Base-by-base conservation (phyloP, 495 filamentous ascomycete genomes). In the Bombardia bombarda region DNA sequence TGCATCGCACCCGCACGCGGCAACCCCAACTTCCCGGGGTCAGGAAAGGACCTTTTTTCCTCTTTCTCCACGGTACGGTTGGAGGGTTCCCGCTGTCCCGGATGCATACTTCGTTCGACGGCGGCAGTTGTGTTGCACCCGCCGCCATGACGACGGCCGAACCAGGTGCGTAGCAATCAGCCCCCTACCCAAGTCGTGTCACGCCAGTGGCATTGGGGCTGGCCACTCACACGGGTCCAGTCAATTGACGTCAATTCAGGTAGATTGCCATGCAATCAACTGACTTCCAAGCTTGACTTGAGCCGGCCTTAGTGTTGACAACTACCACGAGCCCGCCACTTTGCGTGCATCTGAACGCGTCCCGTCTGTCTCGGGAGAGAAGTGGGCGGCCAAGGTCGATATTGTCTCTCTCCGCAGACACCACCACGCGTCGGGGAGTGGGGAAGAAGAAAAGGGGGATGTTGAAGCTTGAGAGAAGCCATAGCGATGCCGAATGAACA, bases 221-320 rank as follows among this genome's bases (percentile, higher is more conserved):
- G 45, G 49, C 42, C 38, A 47, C 37, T 50, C 21, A 52, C 45
- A 42, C 40, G 36, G 33, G 43, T 24, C 38, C 39, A 28, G 38
- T 42, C 49, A 57, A 55, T 58, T 58, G 57, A 56, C 51, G 55
- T 60, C 57, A 58, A 58, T 56, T 58, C 57, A 60, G 47, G 52
- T 56, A 56, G 50, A 56, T 61, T 58, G 50, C 51, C 49, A 47
- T 51, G 39, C 46, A 58, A 61, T 60, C 49, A 58, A 52, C 41
- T n/a, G n/a, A n/a, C n/a, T n/a, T n/a, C n/a, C n/a, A n/a, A 20
- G 43, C 51, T 51, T 36, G 55, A 52, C 40, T 49, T 50, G 49
- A 45, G 22, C 45, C 40, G 52, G 51, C 21, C 52, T 61, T 61
- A 28, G 26, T 8, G 26, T 13, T 10, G 26, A 13, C 26, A 28